These are phyloP conservation scores for Epichloe glyceriae DNA, from an alignment of 2,329 filamentous ascomycete species.

Conservation along the genomic window DNA sequence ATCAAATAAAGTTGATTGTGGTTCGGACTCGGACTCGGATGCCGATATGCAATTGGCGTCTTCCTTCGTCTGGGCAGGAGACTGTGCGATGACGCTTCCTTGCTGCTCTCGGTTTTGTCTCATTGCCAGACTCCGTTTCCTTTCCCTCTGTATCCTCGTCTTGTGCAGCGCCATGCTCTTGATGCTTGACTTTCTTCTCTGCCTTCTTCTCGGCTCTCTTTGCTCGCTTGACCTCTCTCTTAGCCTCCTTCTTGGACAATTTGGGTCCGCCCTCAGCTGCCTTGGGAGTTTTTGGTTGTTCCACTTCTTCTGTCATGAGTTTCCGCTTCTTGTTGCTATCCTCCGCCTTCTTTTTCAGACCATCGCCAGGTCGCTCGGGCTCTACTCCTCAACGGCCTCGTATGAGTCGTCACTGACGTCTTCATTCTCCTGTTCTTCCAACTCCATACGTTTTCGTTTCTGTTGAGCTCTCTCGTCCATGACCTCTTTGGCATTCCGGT, in stretches of 20 bases:
- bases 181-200: conserved; percentile 20
- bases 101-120: not conserved
- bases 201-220: conserved; percentile 24
- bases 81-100: conserved; percentile 14
- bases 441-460: conserved; percentile 66
- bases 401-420: conserved; percentile 29
- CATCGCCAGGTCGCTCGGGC: conserved; percentile 50
- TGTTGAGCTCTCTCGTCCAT: conserved; percentile 68
- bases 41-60: conserved; percentile 33
- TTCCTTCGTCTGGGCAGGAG: conserved; percentile 20
- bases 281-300: conserved; percentile 17
- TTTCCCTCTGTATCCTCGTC: conserved; percentile 9
- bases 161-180: conserved; percentile 7
- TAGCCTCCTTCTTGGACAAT: conserved; percentile 39
- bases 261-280: conserved; percentile 36
- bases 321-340: conserved; percentile 46
- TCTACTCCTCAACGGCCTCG: conserved; percentile 39
- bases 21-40: conserved; percentile 39
- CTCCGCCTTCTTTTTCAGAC: conserved; percentile 36
- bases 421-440: conserved; percentile 33
- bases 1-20: conserved; percentile 44
- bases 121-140: conserved; percentile 9
- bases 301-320: conserved; percentile 16
- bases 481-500: conserved; percentile 77
- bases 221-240: conserved; percentile 30